Conservation (phyloP, 768 basidiomycete genomes). For the Agrocybe praecox region DNA sequence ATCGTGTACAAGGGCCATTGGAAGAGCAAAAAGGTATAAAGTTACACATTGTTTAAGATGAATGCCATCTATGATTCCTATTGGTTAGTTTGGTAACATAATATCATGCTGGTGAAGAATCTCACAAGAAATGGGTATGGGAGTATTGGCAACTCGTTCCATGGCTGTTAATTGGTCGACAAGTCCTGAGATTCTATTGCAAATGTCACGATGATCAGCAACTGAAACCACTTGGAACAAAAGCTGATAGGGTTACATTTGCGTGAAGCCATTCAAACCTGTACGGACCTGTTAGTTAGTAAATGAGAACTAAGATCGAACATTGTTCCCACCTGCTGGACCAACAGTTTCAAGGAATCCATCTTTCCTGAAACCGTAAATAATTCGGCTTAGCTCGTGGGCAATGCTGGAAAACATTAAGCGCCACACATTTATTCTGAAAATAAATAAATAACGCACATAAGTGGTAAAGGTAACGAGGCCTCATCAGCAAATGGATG, state of each 20-base stretch:
- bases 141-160: constrained; percentile 91
- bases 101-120: constrained; percentile 6
- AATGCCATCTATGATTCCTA: constrained; percentile 61
- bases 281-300: not conserved
- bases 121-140: constrained; percentile 77
- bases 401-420: constrained; percentile 56
- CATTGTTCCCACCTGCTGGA: constrained; percentile 70
- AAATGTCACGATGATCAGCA: constrained; percentile 3
- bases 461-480: constrained; percentile 80
- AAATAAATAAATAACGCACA: constrained; percentile 44
- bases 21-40: constrained; percentile 88
- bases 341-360: constrained; percentile 89
- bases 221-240: not conserved
- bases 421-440: not conserved
- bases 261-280: constrained; percentile 81
- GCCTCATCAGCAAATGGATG: constrained; percentile 56
- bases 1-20: constrained; percentile 82
- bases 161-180: constrained; percentile 84
- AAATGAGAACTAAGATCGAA: not conserved
- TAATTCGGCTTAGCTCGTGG: constrained; percentile 70
- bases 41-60: constrained; percentile 97
- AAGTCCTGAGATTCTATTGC: constrained; percentile 70
- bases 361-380: constrained; percentile 78
- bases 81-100: not conserved
- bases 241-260: constrained; percentile 41